Base-by-base conservation (phyloP, 148 eudicot species). In the Salicornia ramosissima region DNA sequence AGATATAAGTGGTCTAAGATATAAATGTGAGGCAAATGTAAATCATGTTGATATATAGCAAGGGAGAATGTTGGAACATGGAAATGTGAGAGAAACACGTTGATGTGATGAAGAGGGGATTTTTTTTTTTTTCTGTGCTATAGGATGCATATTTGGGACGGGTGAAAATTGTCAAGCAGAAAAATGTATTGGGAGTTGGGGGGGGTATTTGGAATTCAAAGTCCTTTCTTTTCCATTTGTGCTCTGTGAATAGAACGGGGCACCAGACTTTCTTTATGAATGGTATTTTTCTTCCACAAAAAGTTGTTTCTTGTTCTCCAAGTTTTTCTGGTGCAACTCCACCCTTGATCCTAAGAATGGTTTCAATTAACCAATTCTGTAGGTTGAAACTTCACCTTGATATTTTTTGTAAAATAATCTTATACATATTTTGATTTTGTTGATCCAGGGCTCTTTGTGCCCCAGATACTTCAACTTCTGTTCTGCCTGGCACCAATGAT, bases 391-490 rank as follows among this genome's bases (percentile, higher is more conserved):
- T 15, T 16, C 34, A 24, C 57, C 22, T 47, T 60, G 26, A 28
- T 5, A 22, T 2, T n/a, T 45, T 33, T 31, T 59, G 50, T 29
- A 1, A 6, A n/a, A 22, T 24, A 55, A 45, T 71, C 22, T 71
- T 34, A 71, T 46, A 60, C 18, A 24, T 29, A 42, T 39, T 30
- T 25, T 45, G 34, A 0, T 25, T 42, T 61, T 61, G 52, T 40
- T 49, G 22, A 71, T 15, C 63, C 78, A 92, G 97, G 76, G 86
- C 79, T 3, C 80, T 88, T 14, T 63, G 74, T 29, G 65, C 69
- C 39, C 68, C 71, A 71, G 89, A 81, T 67, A 79, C 82, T 55
- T 66, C 92, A 50, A 76, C 84, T 65, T 81, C 90, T 55, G 39
- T 77, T 62, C 80, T 69, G 61, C 71, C 84, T 25, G 75, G 69